A percentile compares a stretch with the other conserved stretches of the same genome.
Evolutionary conservation across 148 eudicot genomes (phyloP).

Genomic region (Chenopodium formosanum): DNA sequence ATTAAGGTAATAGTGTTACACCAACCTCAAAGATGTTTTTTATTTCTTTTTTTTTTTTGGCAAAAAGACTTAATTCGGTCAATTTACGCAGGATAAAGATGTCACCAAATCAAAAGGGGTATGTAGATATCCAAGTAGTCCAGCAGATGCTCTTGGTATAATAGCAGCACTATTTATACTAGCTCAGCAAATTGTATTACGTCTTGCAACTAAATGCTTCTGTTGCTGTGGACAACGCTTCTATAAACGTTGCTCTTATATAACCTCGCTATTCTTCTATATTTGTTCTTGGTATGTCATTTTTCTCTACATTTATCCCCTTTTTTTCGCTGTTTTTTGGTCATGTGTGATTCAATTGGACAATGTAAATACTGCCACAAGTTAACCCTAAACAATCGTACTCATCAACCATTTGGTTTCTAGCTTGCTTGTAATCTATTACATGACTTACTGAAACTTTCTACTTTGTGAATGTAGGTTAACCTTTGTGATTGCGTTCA

Average conservation of each 20-base stretch:
- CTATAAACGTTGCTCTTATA: conserved; percentile 4
- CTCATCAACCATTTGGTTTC: too few relatives aligned
- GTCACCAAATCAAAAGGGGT: neutral
- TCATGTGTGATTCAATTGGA: too few relatives aligned
- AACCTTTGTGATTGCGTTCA: conserved; percentile 22
- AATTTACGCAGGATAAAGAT: conserved; percentile 14
- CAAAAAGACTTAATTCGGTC: too few relatives aligned
- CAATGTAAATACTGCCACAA: neutral
- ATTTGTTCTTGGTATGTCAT: conserved; percentile 27
- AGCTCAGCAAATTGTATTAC: conserved; percentile 14
- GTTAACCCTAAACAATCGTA: neutral
- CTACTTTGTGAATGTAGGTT: conserved; percentile 16
- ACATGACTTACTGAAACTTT: neutral
- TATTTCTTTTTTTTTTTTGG: too few relatives aligned
- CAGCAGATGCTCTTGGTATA: conserved; percentile 18
- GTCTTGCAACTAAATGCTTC: conserved; percentile 19
- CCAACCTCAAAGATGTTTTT: neutral
- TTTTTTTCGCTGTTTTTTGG: neutral
- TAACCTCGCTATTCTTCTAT: conserved; percentile 18
- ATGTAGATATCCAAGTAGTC: conserved; percentile 18
- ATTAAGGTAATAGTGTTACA: neutral
- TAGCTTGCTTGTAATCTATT: too few relatives aligned
- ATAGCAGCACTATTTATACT: conserved; percentile 17
- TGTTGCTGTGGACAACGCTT: conserved; percentile 20
- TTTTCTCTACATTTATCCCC: neutral